These are phyloP conservation scores for Sanghuangporus baumii DNA, from an alignment of 1,284 basidiomycete genomes.

Conservation along the genomic window DNA sequence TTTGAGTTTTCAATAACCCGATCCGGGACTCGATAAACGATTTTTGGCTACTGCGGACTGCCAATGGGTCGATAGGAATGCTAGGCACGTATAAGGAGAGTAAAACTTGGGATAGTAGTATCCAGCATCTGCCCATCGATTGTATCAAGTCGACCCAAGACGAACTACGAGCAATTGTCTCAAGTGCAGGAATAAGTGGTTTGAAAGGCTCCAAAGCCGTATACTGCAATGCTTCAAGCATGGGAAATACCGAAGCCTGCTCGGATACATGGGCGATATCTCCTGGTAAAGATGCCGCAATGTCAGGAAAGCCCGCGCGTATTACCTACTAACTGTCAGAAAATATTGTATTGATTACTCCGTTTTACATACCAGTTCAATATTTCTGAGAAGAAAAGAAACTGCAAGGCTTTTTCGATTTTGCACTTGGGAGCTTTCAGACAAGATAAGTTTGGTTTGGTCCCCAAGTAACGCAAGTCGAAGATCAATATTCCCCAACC, in stretches of 20 bases:
- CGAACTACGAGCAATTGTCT: background rate
- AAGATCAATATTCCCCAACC: background rate
- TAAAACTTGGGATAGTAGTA: conserved; percentile 55
- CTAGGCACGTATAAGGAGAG: conserved; percentile 81
- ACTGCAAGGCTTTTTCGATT: background rate
- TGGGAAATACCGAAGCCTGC: background rate
- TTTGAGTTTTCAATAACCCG: conserved; percentile 8
- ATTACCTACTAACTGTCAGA: background rate
- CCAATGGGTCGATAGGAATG: conserved; percentile 83
- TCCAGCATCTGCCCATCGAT: conserved; percentile 43
- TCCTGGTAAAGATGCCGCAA: background rate
- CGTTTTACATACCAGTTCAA: background rate
- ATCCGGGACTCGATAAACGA: background rate
- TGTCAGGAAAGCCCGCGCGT: conserved; percentile 1
- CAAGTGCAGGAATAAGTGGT: background rate
- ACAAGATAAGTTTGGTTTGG: background rate
- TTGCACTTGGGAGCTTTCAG: background rate
- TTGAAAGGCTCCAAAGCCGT: no score
- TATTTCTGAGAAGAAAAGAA: background rate
- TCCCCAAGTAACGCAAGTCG: background rate
- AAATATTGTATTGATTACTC: background rate
- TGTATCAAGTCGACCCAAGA: background rate
- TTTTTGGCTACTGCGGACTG: conserved; percentile 50
- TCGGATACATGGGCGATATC: background rate
- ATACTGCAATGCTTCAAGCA: background rate